Evolutionary conservation across 768 basidiomycete genomes (phyloP).

Genomic region (Amanita brunnescens): DNA sequence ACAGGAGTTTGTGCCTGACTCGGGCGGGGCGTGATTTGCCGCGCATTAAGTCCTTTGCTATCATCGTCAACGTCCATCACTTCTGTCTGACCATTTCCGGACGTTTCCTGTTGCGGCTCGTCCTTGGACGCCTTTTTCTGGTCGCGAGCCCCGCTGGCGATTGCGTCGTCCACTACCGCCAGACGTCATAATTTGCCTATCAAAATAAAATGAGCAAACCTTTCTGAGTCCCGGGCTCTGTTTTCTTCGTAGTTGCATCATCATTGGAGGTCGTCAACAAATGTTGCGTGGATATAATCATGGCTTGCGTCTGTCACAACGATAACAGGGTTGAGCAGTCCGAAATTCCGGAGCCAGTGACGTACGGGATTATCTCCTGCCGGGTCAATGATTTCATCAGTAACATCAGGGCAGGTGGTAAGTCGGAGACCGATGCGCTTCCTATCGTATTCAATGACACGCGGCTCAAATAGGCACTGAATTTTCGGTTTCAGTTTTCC

Average conservation of each 20-base stretch:
- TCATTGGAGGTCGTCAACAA: slow-evolving; percentile 35
- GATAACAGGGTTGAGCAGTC: slow-evolving; percentile 5
- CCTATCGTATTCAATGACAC: slow-evolving; percentile 81
- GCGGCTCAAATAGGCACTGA: slow-evolving; percentile 89
- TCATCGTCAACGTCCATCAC: slow-evolving; percentile 43
- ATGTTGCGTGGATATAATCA: slow-evolving; percentile 87
- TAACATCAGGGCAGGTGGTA: slow-evolving; percentile 46
- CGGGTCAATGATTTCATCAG: slow-evolving; percentile 66
- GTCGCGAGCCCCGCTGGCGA: not conserved
- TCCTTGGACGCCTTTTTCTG: not conserved
- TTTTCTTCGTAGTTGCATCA: not conserved
- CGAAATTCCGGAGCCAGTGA: slow-evolving; percentile 1
- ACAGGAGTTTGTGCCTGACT: slow-evolving; percentile 19
- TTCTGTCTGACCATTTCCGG: slow-evolving; percentile 29
- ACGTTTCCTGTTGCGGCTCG: slow-evolving; percentile 11
- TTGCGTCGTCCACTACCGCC: not conserved
- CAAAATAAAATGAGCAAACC: not conserved
- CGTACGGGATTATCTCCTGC: slow-evolving; percentile 45
- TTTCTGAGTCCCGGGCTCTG: not conserved
- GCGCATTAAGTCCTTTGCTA: slow-evolving; percentile 23
- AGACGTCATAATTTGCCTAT: not conserved
- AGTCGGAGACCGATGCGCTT: slow-evolving; percentile 48
- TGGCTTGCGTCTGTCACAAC: slow-evolving; percentile 68
- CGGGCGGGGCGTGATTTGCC: slow-evolving; percentile 10
- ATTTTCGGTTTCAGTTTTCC: slow-evolving; percentile 1